Percentiles rank a stretch among this genome's conserved stretches.
Evolutionary conservation across 2,329 filamentous ascomycete genomes (phyloP).

Genomic region (Gnomoniopsis smithogilvyi): DNA sequence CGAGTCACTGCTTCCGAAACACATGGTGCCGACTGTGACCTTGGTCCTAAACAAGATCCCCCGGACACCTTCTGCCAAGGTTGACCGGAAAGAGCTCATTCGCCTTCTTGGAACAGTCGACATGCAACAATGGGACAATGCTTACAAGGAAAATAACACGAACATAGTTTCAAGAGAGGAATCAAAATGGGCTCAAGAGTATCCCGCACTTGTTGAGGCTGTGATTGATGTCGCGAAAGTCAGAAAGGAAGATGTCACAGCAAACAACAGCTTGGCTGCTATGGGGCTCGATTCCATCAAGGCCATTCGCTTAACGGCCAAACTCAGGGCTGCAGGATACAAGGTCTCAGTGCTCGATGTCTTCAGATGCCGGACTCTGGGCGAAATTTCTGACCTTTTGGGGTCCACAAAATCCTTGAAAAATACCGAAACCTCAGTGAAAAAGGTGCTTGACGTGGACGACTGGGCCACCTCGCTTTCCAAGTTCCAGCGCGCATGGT

Average conservation of each 20-base stretch:
- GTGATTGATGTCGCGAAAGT: neutral
- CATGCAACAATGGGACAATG: neutral
- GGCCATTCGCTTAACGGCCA: conserved; percentile 20
- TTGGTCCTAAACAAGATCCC: conserved; percentile 29
- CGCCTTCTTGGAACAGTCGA: neutral
- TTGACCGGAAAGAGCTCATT: conserved; percentile 28
- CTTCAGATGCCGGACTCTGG: too few species aligned
- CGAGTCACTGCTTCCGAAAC: conserved; percentile 17
- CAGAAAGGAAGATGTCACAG: conserved; percentile 10
- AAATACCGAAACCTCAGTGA: too few species aligned
- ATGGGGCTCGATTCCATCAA: conserved; percentile 24
- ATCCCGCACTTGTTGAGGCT: neutral
- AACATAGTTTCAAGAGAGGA: too few species aligned
- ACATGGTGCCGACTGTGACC: conserved; percentile 34
- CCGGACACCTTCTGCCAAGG: conserved; percentile 32
- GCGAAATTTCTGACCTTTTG: too few species aligned
- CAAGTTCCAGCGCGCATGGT: too few species aligned
- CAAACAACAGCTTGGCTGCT: conserved; percentile 22
- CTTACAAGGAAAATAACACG: too few species aligned
- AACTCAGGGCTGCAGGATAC: too few species aligned
- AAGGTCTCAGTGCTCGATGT: too few species aligned
- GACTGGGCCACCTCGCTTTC: too few species aligned
- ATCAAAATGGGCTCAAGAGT: too few species aligned
- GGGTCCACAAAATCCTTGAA: too few species aligned
- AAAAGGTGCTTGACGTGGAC: too few species aligned